Evolutionary conservation across 257 asterid species (phyloP).

Genomic region (Solanum peruvianum): DNA sequence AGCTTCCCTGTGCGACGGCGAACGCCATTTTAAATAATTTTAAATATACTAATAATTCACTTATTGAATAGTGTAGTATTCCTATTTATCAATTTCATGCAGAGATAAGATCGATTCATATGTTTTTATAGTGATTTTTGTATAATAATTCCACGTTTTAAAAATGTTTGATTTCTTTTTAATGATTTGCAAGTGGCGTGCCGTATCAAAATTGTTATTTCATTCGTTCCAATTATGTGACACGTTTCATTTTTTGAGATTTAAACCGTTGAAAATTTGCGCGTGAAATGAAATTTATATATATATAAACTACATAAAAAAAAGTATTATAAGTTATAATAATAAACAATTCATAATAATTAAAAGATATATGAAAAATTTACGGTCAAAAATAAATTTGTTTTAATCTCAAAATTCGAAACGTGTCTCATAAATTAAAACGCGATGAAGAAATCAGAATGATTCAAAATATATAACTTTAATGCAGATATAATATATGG

Average conservation of each 20-base stretch:
- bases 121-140: neutral
- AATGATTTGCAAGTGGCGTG: neutral
- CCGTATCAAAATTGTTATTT: neutral
- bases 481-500: too few species aligned
- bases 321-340: neutral
- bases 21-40: constrained; percentile 40
- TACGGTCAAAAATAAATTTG: rapidly evolving
- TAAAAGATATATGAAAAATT: too few species aligned
- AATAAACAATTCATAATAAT: neutral
- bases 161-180: neutral
- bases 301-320: too few species aligned
- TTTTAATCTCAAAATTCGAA: rapidly evolving
- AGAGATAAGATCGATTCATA: neutral
- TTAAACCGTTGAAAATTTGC: too few species aligned
- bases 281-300: too few species aligned
- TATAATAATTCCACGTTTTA: neutral
- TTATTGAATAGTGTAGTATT: neutral
- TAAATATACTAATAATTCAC: neutral
- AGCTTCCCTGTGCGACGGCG: constrained; percentile 58
- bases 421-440: too few species aligned
- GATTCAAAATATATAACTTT: neutral
- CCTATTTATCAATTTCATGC: neutral
- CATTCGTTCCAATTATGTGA: rapidly evolving
- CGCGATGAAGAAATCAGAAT: neutral
- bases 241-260: rapidly evolving